Conservation (phyloP, 1,284 basidiomycete genomes). For the Ustilago curta region DNA sequence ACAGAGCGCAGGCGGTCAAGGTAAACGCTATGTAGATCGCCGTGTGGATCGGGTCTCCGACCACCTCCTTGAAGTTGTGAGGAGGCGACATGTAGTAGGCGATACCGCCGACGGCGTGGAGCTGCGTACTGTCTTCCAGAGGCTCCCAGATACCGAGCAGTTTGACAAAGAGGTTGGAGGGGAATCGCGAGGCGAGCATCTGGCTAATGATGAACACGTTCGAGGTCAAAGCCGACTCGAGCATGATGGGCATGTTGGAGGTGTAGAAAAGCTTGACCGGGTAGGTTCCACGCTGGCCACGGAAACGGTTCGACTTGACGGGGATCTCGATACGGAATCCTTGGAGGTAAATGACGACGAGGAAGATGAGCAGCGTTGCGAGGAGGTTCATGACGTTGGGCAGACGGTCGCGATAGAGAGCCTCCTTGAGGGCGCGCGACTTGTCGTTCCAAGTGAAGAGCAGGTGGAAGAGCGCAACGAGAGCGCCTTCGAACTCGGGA, state of each 20-base stretch:
- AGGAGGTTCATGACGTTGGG: conserved; percentile 98
- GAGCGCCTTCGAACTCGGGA: conserved; percentile 96
- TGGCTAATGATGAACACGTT: conserved; percentile 97
- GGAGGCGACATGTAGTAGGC: conserved; percentile 98
- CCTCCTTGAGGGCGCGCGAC: conserved; percentile 93
- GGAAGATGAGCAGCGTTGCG: conserved; percentile 90
- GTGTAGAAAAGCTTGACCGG: conserved; percentile 99
- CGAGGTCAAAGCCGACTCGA: conserved; percentile 90
- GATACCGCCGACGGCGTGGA: conserved; percentile 89
- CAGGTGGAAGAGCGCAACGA: conserved; percentile 96
- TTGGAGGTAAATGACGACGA: conserved; percentile 96
- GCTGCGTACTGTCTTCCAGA: conserved; percentile 89
- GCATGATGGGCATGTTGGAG: conserved; percentile 99
- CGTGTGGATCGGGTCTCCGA: conserved; percentile 94
- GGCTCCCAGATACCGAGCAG: conserved; percentile 98
- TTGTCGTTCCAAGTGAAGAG: conserved; percentile 99
- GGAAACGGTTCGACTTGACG: conserved; percentile 95
- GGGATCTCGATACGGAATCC: conserved; percentile 99
- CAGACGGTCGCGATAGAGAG: conserved; percentile 95
- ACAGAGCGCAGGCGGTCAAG: conserved; percentile 91
- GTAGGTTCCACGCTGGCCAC: conserved; percentile 93
- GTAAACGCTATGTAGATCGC: conserved; percentile 92
- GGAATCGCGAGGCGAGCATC: conserved; percentile 90
- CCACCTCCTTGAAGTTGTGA: conserved; percentile 85
- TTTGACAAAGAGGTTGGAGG: conserved; percentile 87